Conservation (phyloP, 192 early-diverging fungal species). For the Coemansia umbellata region DNA sequence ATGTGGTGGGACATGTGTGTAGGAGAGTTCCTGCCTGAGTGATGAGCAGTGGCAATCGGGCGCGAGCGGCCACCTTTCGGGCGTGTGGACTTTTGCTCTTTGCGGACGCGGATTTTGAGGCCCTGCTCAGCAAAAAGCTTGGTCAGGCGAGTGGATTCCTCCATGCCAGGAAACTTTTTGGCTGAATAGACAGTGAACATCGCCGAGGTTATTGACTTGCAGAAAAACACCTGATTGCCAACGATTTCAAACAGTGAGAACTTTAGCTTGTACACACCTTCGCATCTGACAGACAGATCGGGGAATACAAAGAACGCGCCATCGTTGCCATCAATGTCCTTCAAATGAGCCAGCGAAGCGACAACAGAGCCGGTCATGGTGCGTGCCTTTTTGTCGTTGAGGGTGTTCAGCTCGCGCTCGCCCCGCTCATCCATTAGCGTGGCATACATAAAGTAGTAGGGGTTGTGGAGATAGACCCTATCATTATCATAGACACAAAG, state of each 20-base stretch:
- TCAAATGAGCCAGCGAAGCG: slow-evolving; percentile 84
- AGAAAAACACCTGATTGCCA: slow-evolving; percentile 82
- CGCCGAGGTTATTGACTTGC: slow-evolving; percentile 82
- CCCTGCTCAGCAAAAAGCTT: slow-evolving; percentile 95
- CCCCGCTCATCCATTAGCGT: slow-evolving; percentile 79
- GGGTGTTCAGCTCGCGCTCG: slow-evolving; percentile 81
- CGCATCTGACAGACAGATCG: slow-evolving; percentile 90
- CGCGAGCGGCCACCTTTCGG: slow-evolving; percentile 45
- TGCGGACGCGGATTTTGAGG: slow-evolving; percentile 89
- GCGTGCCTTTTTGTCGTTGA: slow-evolving; percentile 85
- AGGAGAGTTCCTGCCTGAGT: slow-evolving; percentile 6
- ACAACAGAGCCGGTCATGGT: slow-evolving; percentile 94
- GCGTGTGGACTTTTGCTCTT: slow-evolving; percentile 60
- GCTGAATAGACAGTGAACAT: slow-evolving; percentile 86
- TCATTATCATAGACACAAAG: too few species aligned
- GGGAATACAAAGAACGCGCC: slow-evolving; percentile 98
- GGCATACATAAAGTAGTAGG: slow-evolving; percentile 97
- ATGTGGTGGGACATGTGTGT: background rate
- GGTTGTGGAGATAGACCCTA: slow-evolving; percentile 64
- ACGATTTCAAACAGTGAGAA: slow-evolving; percentile 92
- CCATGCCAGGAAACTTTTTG: slow-evolving; percentile 97
- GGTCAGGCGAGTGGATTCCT: slow-evolving; percentile 86
- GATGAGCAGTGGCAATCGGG: slow-evolving; percentile 30
- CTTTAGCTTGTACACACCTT: slow-evolving; percentile 80
- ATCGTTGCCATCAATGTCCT: slow-evolving; percentile 79